phyloP scores from a whole-genome alignment of 345 rosid species.

The Acer saccharum region DNA sequence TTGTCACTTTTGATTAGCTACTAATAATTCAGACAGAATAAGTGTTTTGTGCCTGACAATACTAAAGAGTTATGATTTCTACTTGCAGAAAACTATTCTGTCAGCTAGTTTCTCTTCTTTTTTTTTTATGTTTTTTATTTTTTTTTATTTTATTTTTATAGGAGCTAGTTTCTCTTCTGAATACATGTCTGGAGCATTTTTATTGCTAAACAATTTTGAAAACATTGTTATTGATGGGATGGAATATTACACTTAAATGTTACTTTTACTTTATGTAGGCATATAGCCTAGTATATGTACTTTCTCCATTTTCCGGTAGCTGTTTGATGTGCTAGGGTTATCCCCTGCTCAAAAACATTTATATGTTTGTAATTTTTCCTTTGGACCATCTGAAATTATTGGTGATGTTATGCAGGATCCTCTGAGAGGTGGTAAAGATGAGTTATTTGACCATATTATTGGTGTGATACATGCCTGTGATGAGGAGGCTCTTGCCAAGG shows the following conservation, averaged over 20 bases:
- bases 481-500: constrained; percentile 58
- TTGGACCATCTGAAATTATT: neutral
- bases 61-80: neutral
- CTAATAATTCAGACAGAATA: neutral
- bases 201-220: neutral
- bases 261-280: neutral
- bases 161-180: neutral
- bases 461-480: constrained; percentile 64
- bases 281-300: neutral
- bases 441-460: constrained; percentile 70
- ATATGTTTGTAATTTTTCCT: neutral
- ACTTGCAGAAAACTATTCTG: neutral
- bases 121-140: too few relatives aligned
- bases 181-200: neutral
- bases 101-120: neutral
- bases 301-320: constrained; percentile 2
- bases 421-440: constrained; percentile 88
- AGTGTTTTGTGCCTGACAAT: neutral
- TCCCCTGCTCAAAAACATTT: neutral
- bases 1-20: neutral
- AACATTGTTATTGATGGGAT: neutral
- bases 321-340: neutral
- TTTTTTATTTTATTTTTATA: too few relatives aligned
- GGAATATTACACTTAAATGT: neutral
- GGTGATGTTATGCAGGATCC: constrained; percentile 64